Evolutionary conservation across 805 yeast species (phyloP).

Genomic region (Saccharomyces jurei): DNA sequence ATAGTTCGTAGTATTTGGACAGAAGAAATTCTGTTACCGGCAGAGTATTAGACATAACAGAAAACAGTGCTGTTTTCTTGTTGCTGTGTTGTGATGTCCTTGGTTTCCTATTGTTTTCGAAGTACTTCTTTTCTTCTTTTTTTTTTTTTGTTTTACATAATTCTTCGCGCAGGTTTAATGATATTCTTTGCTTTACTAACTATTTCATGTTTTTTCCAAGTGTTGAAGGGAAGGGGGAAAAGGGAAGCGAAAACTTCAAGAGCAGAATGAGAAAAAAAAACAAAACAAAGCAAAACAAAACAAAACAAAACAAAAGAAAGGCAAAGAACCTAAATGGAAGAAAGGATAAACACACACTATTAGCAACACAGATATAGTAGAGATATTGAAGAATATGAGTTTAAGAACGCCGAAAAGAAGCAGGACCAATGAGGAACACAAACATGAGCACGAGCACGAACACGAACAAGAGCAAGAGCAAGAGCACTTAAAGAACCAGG

Average conservation of each 20-base stretch:
- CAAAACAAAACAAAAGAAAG: neutral
- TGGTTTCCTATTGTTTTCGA: neutral
- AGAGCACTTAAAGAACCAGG: neutral
- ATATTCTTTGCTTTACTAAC: neutral
- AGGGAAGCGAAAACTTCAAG: neutral
- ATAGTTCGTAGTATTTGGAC: neutral
- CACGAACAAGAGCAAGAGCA: neutral
- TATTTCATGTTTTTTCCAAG: neutral
- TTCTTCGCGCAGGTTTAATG: constrained; percentile 1
- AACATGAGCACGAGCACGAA: too few relatives aligned
- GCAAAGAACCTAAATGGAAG: neutral
- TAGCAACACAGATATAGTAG: neutral
- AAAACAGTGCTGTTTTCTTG: neutral
- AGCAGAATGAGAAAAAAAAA: neutral
- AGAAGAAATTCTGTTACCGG: neutral
- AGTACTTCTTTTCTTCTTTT: neutral
- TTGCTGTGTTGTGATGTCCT: neutral
- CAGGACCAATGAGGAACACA: neutral
- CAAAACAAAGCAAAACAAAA: neutral
- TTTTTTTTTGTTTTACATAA: neutral
- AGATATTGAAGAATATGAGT: neutral
- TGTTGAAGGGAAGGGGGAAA: neutral
- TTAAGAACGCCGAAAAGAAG: neutral
- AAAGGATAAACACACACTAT: neutral
- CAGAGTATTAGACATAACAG: neutral